Evolutionary conservation across 768 basidiomycete genomes (phyloP).

Genomic region (Lentinula boryana): DNA sequence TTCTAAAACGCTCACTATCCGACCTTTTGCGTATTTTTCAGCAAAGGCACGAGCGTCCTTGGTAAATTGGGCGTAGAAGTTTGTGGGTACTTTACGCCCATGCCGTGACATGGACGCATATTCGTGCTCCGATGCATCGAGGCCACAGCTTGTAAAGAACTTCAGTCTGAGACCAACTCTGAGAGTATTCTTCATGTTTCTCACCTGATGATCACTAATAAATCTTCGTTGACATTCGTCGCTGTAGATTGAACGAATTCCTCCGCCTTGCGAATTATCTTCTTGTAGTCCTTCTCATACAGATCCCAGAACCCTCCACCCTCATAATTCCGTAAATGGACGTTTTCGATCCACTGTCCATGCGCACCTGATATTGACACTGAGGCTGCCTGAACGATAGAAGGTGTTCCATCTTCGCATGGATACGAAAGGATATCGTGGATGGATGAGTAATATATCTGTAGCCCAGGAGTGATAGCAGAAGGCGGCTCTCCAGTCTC

Average conservation of each 20-base stretch:
- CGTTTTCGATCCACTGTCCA: conserved; percentile 83
- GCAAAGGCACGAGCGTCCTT: conserved; percentile 63
- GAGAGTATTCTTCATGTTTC: conserved; percentile 8
- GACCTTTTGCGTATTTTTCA: conserved; percentile 56
- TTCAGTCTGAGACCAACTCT: not conserved
- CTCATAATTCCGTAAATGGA: conserved; percentile 72
- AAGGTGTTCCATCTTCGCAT: conserved; percentile 84
- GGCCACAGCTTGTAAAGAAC: conserved; percentile 62
- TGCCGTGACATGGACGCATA: conserved; percentile 89
- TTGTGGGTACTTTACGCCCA: conserved; percentile 78
- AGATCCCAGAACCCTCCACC: conserved; percentile 75
- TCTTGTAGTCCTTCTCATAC: conserved; percentile 60
- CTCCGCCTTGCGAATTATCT: conserved; percentile 59
- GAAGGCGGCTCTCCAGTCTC: conserved; percentile 19
- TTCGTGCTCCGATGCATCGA: conserved; percentile 94
- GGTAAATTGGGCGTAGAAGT: conserved; percentile 83
- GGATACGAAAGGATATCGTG: conserved; percentile 92
- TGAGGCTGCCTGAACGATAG: conserved; percentile 82
- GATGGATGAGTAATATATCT: conserved; percentile 85
- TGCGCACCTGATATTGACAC: conserved; percentile 72
- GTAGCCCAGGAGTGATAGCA: conserved; percentile 36
- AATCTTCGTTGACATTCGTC: conserved; percentile 52
- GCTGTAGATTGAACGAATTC: conserved; percentile 68
- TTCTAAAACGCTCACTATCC: conserved; percentile 85
- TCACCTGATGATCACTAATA: conserved; percentile 83